A percentile compares a stretch with the other conserved stretches of the same genome.
These are phyloP conservation scores for Tetraselmis striata DNA, from an alignment of 139 green algal species.

Conservation along the genomic window DNA sequence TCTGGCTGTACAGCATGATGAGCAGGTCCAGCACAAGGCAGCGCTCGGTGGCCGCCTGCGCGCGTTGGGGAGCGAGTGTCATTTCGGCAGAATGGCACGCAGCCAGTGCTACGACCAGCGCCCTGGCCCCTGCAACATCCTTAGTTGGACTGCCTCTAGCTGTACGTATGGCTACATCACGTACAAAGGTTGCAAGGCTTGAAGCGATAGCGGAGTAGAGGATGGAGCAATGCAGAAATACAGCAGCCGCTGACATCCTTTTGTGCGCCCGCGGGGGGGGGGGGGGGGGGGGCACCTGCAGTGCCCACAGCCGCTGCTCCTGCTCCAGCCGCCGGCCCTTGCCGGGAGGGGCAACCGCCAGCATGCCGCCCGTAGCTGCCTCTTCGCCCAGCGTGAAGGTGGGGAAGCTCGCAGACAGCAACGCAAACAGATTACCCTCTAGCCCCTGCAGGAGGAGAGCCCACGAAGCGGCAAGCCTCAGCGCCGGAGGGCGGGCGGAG, in stretches of 20 bases:
- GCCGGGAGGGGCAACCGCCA: neutral
- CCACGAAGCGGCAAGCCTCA: too few relatives aligned
- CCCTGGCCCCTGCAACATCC: too few relatives aligned
- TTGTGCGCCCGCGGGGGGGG: too few relatives aligned
- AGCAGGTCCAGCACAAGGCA: neutral
- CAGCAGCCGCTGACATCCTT: too few relatives aligned
- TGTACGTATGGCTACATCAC: too few relatives aligned
- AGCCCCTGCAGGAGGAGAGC: neutral
- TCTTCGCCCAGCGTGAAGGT: neutral
- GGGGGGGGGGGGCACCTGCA: neutral
- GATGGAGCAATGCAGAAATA: neutral
- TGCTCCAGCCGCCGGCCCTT: neutral
- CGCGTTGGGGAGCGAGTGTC: too few relatives aligned
- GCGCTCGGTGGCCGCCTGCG: neutral
- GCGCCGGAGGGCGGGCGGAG: too few relatives aligned
- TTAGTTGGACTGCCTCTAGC: too few relatives aligned
- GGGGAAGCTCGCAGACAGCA: neutral
- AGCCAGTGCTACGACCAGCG: too few relatives aligned
- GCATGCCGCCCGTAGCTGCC: neutral
- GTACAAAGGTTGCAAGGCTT: too few relatives aligned
- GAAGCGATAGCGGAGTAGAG: too few relatives aligned
- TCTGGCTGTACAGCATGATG: neutral
- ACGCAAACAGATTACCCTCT: neutral
- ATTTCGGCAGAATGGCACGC: too few relatives aligned
- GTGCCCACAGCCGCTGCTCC: neutral